Evolutionary conservation across 345 rosid species (phyloP).

Genomic region (Luvunga scandens): DNA sequence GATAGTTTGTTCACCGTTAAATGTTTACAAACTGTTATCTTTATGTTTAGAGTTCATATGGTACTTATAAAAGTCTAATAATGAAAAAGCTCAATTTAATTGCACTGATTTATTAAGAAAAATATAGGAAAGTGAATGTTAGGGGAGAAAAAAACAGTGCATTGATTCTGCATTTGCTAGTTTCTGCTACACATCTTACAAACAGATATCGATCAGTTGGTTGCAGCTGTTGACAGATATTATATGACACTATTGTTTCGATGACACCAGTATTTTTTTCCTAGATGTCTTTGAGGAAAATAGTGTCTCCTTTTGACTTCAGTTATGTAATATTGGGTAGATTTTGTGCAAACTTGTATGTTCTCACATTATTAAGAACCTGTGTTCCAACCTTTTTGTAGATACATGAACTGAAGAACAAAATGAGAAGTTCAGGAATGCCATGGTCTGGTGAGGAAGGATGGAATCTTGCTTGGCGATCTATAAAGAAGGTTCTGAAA

Average conservation of each 20-base stretch:
- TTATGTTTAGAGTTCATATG: not conserved
- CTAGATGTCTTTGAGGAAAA: not conserved
- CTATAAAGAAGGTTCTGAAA: slow-evolving; percentile 36
- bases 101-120: not conserved
- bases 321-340: not conserved
- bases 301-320: not conserved
- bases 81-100: not conserved
- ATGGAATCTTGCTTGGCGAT: slow-evolving; percentile 42
- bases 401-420: slow-evolving; percentile 32
- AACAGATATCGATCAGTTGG: not conserved
- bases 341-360: not conserved
- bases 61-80: not conserved
- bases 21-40: not conserved
- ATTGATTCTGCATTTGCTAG: not conserved
- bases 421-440: slow-evolving; percentile 38
- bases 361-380: not conserved
- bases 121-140: too few species aligned
- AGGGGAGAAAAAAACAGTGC: too few species aligned
- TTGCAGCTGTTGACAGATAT: not conserved
- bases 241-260: not conserved
- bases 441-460: slow-evolving; percentile 39
- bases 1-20: not conserved
- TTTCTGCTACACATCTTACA: not conserved
- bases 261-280: not conserved
- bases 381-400: slow-evolving; percentile 13